Evolutionary conservation across 805 yeast species (phyloP).

Genomic region (Hanseniaspora thailandica): DNA sequence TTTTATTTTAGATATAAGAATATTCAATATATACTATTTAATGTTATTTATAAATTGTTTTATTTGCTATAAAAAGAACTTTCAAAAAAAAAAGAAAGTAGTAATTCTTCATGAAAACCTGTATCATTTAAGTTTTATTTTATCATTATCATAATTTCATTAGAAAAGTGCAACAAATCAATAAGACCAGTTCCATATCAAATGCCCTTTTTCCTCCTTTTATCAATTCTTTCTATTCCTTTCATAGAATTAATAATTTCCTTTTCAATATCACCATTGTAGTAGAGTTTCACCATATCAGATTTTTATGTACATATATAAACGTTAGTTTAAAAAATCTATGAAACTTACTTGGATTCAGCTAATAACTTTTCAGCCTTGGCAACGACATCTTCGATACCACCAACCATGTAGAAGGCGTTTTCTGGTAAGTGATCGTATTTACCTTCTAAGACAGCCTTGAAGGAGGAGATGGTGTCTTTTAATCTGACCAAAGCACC

Average conservation of each 20-base stretch:
- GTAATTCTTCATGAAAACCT: no score
- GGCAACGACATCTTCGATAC: constrained; percentile 95
- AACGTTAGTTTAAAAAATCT: constrained; percentile 17
- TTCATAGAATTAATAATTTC: background rate
- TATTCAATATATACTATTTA: constrained; percentile 14
- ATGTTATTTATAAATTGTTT: background rate
- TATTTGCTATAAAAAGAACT: no score
- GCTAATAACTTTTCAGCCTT: constrained; percentile 98
- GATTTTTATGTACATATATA: background rate
- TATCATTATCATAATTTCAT: background rate
- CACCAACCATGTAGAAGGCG: constrained; percentile 99
- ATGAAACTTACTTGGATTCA: constrained; percentile 50
- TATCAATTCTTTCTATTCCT: background rate
- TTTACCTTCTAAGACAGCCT: constrained; percentile 95
- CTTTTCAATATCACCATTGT: background rate
- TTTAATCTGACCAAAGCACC: constrained; percentile 95
- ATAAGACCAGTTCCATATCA: no score
- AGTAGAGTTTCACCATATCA: constrained; percentile 4
- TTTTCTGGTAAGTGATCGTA: constrained; percentile 97
- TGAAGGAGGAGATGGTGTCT: constrained; percentile 91
- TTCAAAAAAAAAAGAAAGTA: no score
- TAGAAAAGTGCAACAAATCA: background rate
- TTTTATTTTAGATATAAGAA: constrained; percentile 4
- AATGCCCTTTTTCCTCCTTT: no score
- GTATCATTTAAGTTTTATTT: no score